Percentiles rank a stretch among this genome's conserved stretches.
Conservation (phyloP, 352 stramenopile species). For the Globisporangium parvum region DNA sequence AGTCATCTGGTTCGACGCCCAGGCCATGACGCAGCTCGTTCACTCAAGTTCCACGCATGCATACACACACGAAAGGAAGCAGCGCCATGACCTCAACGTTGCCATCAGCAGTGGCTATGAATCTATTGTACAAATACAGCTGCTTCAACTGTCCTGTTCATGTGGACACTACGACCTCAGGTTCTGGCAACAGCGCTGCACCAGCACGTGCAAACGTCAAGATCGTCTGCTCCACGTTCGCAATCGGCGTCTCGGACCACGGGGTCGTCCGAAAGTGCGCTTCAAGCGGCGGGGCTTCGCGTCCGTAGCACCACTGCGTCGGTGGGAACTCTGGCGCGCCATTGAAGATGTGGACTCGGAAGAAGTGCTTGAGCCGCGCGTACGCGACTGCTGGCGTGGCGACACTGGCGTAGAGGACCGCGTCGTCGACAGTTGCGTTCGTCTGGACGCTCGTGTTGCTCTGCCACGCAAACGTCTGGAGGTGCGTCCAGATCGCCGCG, state of each 20-base stretch:
- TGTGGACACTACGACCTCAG: conserved; percentile 5
- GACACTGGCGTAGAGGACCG: not conserved
- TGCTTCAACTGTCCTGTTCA: not conserved
- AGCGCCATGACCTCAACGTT: too few species aligned
- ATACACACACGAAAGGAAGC: too few species aligned
- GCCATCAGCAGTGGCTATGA: not conserved
- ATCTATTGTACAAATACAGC: not conserved
- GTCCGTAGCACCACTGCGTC: conserved; percentile 16
- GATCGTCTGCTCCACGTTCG: conserved; percentile 1
- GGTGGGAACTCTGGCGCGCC: conserved; percentile 11
- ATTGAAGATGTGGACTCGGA: conserved; percentile 14
- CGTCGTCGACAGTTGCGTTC: conserved; percentile 3
- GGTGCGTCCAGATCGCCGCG: conserved; percentile 13
- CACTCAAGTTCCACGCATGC: too few species aligned
- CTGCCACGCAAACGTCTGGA: conserved; percentile 13
- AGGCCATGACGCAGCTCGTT: too few species aligned
- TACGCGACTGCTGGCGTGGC: conserved; percentile 1
- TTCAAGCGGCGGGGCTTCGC: conserved; percentile 1
- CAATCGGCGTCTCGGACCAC: conserved; percentile 7
- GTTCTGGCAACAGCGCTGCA: conserved; percentile 6
- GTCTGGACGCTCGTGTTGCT: conserved; percentile 1
- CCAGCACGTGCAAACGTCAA: conserved; percentile 7
- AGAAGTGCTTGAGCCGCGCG: conserved; percentile 12
- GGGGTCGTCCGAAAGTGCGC: conserved; percentile 9
- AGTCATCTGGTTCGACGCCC: too few species aligned